phyloP scores from a whole-genome alignment of 2,329 filamentous ascomycete species.

The Graphiopsis chlorocephala region DNA sequence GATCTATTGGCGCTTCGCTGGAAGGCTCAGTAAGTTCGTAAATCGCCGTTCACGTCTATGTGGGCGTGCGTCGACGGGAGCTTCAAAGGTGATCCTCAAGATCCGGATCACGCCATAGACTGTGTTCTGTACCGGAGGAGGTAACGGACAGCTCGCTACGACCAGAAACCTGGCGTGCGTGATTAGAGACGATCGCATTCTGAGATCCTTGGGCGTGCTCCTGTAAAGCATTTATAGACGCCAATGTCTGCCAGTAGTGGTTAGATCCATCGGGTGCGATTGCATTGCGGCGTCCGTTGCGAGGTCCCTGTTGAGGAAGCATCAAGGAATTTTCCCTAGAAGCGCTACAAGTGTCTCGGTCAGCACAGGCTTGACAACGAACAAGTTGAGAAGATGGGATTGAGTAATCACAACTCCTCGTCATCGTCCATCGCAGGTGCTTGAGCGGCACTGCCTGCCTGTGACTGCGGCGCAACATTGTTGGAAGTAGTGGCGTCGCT shows the following conservation, averaged over 20 bases:
- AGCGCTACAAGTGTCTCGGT: neutral
- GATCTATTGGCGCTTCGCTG: neutral
- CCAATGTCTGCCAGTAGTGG: neutral
- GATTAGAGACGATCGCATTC: neutral
- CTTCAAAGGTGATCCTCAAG: neutral
- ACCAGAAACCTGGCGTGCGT: neutral
- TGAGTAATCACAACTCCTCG: slow-evolving; percentile 42
- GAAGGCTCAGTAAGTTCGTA: neutral
- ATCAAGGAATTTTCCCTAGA: too few relatives aligned
- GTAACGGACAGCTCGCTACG: neutral
- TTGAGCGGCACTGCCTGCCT: slow-evolving; percentile 20
- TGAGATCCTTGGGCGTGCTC: neutral
- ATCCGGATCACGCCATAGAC: neutral
- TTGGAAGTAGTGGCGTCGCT: slow-evolving; percentile 21
- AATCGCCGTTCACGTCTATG: neutral
- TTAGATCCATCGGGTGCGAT: neutral
- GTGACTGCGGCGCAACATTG: slow-evolving; percentile 20
- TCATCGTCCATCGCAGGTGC: slow-evolving; percentile 37
- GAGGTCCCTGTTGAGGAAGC: too few relatives aligned
- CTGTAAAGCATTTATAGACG: neutral
- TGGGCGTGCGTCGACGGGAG: neutral
- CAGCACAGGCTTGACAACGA: neutral
- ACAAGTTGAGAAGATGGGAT: neutral
- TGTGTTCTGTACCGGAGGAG: neutral
- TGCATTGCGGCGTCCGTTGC: neutral